Evolutionary conservation across 2,329 filamentous ascomycete genomes (phyloP).

Genomic region (Seiridium cupressi): DNA sequence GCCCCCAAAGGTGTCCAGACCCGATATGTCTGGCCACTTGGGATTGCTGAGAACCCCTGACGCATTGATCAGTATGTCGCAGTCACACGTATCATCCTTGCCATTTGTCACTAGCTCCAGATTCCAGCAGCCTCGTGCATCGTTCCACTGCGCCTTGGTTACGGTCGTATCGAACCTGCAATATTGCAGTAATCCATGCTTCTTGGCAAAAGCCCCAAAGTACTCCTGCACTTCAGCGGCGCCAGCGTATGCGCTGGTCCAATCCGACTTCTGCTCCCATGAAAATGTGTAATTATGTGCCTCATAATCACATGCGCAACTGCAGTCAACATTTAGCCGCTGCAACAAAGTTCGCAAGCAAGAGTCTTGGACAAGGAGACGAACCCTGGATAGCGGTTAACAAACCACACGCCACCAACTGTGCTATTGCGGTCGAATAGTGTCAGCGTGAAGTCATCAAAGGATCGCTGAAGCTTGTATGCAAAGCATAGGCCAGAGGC

Average conservation of each 20-base stretch:
- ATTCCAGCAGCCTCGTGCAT: conserved; percentile 23
- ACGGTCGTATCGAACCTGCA: conserved; percentile 18
- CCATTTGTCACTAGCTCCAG: conserved; percentile 34
- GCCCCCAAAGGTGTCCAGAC: conserved; percentile 42
- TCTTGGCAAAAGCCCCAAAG: conserved; percentile 37
- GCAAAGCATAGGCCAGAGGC: conserved; percentile 44
- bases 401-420: conserved; percentile 47
- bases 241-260: conserved; percentile 39
- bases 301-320: conserved; percentile 48
- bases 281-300: conserved; percentile 50
- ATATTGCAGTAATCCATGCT: conserved; percentile 29
- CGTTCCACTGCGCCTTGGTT: conserved; percentile 1
- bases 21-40: conserved; percentile 47
- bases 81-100: conserved; percentile 12
- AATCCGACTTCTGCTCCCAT: conserved; percentile 44
- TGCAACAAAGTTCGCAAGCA: background rate
- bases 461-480: conserved; percentile 44
- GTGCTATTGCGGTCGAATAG: conserved; percentile 48
- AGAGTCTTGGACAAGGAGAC: background rate
- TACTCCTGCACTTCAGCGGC: conserved; percentile 40
- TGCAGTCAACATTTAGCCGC: conserved; percentile 6
- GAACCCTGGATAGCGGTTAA: conserved; percentile 44
- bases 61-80: conserved; percentile 35
- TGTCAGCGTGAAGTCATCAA: conserved; percentile 34
- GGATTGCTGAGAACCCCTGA: conserved; percentile 48